Evolutionary conservation across 768 basidiomycete genomes (phyloP).

Genomic region (Trametopsis cervina): DNA sequence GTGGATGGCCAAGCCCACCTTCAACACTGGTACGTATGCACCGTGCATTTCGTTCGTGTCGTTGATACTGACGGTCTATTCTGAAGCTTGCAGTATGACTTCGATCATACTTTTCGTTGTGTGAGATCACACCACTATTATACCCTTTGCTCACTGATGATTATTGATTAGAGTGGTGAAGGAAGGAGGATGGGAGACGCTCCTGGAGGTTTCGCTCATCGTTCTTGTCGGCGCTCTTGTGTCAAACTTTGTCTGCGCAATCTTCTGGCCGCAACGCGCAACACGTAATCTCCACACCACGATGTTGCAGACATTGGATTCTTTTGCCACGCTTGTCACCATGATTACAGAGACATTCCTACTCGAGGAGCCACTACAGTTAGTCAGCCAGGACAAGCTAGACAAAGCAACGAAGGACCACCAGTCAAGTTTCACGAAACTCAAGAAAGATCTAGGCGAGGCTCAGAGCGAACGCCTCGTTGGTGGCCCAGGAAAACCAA

Average conservation of each 20-base stretch:
- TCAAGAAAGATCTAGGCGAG: constrained; percentile 82
- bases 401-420: constrained; percentile 79
- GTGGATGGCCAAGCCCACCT: constrained; percentile 84
- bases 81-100: constrained; percentile 75
- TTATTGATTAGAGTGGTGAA: constrained; percentile 59
- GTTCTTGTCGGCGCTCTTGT: constrained; percentile 68
- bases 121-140: constrained; percentile 29
- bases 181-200: constrained; percentile 75
- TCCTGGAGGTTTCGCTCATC: constrained; percentile 71
- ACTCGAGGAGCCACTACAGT: constrained; percentile 59
- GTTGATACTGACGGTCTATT: neutral
- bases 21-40: constrained; percentile 64
- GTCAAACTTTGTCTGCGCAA: constrained; percentile 80
- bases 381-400: constrained; percentile 54
- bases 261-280: constrained; percentile 82
- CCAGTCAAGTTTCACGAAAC: constrained; percentile 81
- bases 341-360: constrained; percentile 84
- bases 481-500: constrained; percentile 20
- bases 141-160: constrained; percentile 4
- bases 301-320: constrained; percentile 81
- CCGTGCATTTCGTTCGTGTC: neutral
- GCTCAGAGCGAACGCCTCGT: constrained; percentile 79
- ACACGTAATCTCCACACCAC: constrained; percentile 74
- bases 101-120: constrained; percentile 81
- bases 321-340: constrained; percentile 79